Conservation (phyloP, 352 stramenopile genomes). For the Phytophthora vignae region DNA sequence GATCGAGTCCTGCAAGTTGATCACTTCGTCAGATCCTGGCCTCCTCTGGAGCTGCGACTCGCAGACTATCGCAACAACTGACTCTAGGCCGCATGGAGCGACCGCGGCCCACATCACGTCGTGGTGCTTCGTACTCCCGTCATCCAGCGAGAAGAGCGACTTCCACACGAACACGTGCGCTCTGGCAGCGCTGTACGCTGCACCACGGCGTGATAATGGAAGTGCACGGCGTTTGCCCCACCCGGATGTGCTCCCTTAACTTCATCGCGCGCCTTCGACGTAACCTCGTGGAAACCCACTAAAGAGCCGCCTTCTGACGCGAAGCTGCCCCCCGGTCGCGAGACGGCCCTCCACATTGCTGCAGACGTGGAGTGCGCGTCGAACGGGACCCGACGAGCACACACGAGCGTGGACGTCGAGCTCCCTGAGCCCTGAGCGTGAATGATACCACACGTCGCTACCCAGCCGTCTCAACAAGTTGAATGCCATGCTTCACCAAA, state of each 20-base stretch:
- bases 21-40: too few species aligned
- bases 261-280: slow-evolving; percentile 14
- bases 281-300: neutral
- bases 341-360: slow-evolving; percentile 21
- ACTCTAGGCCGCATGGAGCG: slow-evolving; percentile 11
- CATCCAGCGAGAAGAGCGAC: slow-evolving; percentile 3
- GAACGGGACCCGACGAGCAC: slow-evolving; percentile 13
- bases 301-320: neutral
- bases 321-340: slow-evolving; percentile 1
- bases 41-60: too few species aligned
- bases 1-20: slow-evolving; percentile 1
- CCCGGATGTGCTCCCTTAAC: neutral
- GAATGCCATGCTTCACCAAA: neutral
- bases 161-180: slow-evolving; percentile 27
- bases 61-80: slow-evolving; percentile 18
- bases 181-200: neutral
- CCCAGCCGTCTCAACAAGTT: too few species aligned
- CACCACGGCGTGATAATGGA: slow-evolving; percentile 16
- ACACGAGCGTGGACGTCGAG: too few species aligned
- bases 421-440: too few species aligned
- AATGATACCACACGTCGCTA: too few species aligned
- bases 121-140: neutral
- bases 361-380: slow-evolving; percentile 22
- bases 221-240: neutral
- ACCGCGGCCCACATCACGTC: slow-evolving; percentile 27